Percentiles rank a stretch among this genome's conserved stretches.
Conservation (phyloP, 805 yeast genomes). For the Ogataea trehaloabstinens region DNA sequence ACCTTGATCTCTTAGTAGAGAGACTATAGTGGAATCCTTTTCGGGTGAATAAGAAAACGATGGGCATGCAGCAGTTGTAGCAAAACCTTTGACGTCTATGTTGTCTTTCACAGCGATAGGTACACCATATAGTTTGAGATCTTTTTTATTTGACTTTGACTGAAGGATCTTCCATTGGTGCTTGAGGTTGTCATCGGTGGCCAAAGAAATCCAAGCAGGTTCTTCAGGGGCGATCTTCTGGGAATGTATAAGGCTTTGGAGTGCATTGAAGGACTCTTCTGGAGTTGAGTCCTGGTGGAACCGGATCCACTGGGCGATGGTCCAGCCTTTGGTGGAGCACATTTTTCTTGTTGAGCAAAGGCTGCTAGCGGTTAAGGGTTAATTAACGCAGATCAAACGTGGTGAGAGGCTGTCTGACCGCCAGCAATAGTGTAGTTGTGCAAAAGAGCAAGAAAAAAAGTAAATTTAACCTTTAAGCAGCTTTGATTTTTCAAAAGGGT, state of each 20-base stretch:
- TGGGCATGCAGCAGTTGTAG: constrained; percentile 96
- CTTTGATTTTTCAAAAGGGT: background rate
- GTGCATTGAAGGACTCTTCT: constrained; percentile 51
- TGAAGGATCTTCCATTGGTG: constrained; percentile 81
- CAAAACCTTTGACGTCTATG: constrained; percentile 78
- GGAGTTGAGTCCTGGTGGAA: constrained; percentile 66
- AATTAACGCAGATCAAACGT: background rate
- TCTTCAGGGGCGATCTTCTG: constrained; percentile 52
- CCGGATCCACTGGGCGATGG: constrained; percentile 71
- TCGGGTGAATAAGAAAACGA: constrained; percentile 67
- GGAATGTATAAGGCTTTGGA: constrained; percentile 44
- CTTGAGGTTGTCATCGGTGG: constrained; percentile 54
- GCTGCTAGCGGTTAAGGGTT: too few species aligned
- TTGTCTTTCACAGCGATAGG: constrained; percentile 95
- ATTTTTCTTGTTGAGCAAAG: constrained; percentile 3
- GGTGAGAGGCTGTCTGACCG: constrained; percentile 1
- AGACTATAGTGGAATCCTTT: constrained; percentile 74
- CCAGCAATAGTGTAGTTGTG: background rate
- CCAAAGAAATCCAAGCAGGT: constrained; percentile 91
- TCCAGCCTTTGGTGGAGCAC: constrained; percentile 61
- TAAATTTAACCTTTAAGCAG: background rate
- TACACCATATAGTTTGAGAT: constrained; percentile 81
- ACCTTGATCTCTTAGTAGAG: constrained; percentile 77
- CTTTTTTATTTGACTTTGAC: constrained; percentile 51
- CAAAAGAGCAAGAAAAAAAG: background rate